Evolutionary conservation across 176 grass and related monocot species (phyloP).

Genomic region (Triticum urartu): DNA sequence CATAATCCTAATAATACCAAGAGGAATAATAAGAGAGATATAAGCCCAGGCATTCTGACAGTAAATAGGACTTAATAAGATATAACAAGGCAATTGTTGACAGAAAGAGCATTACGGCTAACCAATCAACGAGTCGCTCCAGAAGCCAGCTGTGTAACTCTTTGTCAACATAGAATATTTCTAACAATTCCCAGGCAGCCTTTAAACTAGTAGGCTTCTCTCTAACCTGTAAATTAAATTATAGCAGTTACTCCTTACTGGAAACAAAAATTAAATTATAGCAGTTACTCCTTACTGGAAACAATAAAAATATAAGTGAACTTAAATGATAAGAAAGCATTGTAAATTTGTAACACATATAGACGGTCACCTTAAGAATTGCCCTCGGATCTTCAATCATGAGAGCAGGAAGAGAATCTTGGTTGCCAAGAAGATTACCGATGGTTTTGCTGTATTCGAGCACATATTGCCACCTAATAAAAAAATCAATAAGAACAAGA

Average conservation of each 20-base stretch:
- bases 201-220: slow-evolving; percentile 69
- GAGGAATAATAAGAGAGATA: slow-evolving; percentile 2
- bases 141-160: slow-evolving; percentile 82
- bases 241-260: slow-evolving; percentile 1
- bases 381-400: slow-evolving; percentile 72
- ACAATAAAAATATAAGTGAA: slow-evolving; percentile 3
- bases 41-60: neutral
- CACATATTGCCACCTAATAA: slow-evolving; percentile 80
- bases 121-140: slow-evolving; percentile 96
- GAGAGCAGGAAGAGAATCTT: slow-evolving; percentile 20
- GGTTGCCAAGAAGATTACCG: slow-evolving; percentile 58
- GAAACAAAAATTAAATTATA: slow-evolving; percentile 24
- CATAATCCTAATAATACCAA: slow-evolving; percentile 72
- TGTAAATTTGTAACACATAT: neutral
- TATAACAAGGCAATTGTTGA: slow-evolving; percentile 16
- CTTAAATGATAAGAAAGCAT: slow-evolving; percentile 10
- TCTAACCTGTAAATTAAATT: slow-evolving; percentile 43
- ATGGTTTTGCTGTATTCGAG: slow-evolving; percentile 88
- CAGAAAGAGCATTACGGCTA: slow-evolving; percentile 80
- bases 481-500: slow-evolving; percentile 2
- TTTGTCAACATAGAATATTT: slow-evolving; percentile 99
- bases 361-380: slow-evolving; percentile 60
- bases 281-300: slow-evolving; percentile 1
- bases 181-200: slow-evolving; percentile 92
- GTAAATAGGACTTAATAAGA: slow-evolving; percentile 1